Base-by-base conservation (phyloP, 495 filamentous ascomycete genomes). In the Pseudoneurospora amorphoporcata region DNA sequence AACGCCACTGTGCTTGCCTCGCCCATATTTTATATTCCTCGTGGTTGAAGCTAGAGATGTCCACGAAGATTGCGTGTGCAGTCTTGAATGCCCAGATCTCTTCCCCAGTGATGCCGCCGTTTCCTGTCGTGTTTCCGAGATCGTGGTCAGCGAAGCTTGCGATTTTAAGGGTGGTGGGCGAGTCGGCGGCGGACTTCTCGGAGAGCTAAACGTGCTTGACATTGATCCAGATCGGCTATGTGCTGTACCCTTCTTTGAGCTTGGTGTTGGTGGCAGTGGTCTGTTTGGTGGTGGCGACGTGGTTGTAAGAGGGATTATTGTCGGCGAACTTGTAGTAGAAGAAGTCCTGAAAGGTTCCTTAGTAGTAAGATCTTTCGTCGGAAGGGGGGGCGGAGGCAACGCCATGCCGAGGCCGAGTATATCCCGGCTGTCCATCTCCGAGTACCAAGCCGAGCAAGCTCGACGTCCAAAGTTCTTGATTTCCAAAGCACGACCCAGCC, bases 1-100 rank as follows among this genome's bases (percentile, higher is more conserved):
- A 17, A 86, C 76, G 35, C 75, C 75, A 12, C 79, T 77, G 61
- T 81, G 73, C 68, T 81, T 86, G 8, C 85, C 84, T 72, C 75
- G 79, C 8, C 79, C 84, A 39, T 83, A 87, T 74, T 86, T 87
- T 72, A 83, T 81, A 12, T 79, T 76, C 70, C 83, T 79, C 68
- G 72, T 72, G 10, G 75, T 80, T 17, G 80, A 82, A 8, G 68
- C 69, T 14, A 78, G 77, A n/a, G 78, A 83, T 7, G 75, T 75
- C 73, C 77, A 84, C 2, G 83, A 84, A 3, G 77, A 29, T 19
- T 76, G 72, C 58, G 77, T 10, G 79, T 79, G 37, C 79, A 83
- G 14, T 76, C 73, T 1, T 80, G 76, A 17, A 78, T 77, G 8
- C 76, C 77, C 58, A 76, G 72, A 17, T 14, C 69, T 73, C 45